phyloP scores from a whole-genome alignment of 139 green algal species.

The Volvox reticuliferus region DNA sequence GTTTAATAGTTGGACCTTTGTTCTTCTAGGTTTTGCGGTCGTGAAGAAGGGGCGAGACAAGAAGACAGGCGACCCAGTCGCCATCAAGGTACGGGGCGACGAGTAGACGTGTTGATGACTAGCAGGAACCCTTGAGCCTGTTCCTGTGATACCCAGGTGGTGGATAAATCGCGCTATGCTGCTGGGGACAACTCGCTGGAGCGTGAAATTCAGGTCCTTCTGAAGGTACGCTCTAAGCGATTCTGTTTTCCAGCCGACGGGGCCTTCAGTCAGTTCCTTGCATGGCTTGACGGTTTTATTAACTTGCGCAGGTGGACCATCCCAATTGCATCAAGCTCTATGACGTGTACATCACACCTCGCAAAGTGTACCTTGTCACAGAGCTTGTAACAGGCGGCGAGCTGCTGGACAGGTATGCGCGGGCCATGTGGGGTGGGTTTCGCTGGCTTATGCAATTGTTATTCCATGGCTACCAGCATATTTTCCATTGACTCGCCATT shows the following conservation, averaged over 20 bases:
- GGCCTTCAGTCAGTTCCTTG: not conserved
- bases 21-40: constrained; percentile 79
- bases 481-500: too few relatives aligned
- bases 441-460: too few relatives aligned
- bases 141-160: constrained; percentile 64
- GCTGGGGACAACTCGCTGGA: constrained; percentile 81
- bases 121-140: not conserved
- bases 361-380: constrained; percentile 86
- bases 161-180: constrained; percentile 82
- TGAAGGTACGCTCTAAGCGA: constrained; percentile 63
- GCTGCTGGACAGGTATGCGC: constrained; percentile 79
- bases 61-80: constrained; percentile 70
- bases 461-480: too few relatives aligned
- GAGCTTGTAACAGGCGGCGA: constrained; percentile 86
- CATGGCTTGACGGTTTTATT: not conserved
- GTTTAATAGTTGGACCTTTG: not conserved
- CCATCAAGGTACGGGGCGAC: constrained; percentile 77
- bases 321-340: constrained; percentile 84
- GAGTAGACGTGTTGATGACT: not conserved
- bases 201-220: constrained; percentile 80
- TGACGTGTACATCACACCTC: constrained; percentile 80
- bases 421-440: not conserved
- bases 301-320: constrained; percentile 72
- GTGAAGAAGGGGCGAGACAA: constrained; percentile 85
- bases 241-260: not conserved